A percentile compares a stretch with the other conserved stretches of the same genome.
Conservation (phyloP, 2,329 filamentous ascomycete genomes). For the Colletotrichum limetticola region DNA sequence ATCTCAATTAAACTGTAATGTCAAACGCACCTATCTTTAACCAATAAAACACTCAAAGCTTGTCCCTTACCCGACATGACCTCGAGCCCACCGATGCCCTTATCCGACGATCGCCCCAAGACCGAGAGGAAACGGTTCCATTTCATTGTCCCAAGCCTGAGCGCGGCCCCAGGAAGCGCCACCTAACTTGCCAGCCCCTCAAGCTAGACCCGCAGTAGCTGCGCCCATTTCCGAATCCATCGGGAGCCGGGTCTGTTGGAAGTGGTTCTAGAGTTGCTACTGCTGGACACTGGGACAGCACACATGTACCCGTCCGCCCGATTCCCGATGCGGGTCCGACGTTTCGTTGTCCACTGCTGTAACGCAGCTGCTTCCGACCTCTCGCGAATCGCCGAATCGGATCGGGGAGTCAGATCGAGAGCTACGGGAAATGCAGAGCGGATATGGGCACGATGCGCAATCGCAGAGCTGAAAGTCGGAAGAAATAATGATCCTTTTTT, state of each 20-base stretch:
- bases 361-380: slow-evolving; percentile 4
- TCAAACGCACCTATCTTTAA: neutral
- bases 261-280: neutral
- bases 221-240: slow-evolving; percentile 6
- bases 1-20: neutral
- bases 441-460: neutral
- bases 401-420: neutral
- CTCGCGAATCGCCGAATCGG: slow-evolving; percentile 4
- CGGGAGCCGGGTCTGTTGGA: slow-evolving; percentile 12
- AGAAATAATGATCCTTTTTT: neutral
- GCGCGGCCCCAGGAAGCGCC: neutral
- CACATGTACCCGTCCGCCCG: neutral
- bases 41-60: neutral
- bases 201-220: neutral
- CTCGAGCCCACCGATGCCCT: neutral
- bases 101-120: slow-evolving; percentile 14
- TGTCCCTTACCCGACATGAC: slow-evolving; percentile 25
- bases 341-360: slow-evolving; percentile 13
- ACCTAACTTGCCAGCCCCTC: neutral
- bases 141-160: neutral
- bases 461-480: neutral
- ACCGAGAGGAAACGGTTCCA: neutral
- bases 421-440: neutral
- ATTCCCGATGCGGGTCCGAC: slow-evolving; percentile 27
- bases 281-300: neutral